These are phyloP conservation scores for Lentinula guzmanii DNA, from an alignment of 768 basidiomycete genomes.

Conservation along the genomic window DNA sequence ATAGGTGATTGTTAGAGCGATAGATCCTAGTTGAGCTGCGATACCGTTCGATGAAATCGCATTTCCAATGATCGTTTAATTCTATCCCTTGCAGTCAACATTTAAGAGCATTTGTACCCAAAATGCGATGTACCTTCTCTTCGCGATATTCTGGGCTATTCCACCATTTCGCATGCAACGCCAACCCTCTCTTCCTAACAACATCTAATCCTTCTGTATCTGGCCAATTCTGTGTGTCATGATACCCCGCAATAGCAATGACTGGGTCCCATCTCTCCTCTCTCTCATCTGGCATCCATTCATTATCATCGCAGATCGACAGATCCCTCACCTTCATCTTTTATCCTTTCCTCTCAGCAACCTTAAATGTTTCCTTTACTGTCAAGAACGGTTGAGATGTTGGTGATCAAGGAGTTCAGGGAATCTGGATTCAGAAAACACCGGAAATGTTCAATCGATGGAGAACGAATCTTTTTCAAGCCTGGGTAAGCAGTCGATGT, in stretches of 20 bases:
- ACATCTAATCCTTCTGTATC: constrained; percentile 33
- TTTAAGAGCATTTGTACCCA: too few relatives aligned
- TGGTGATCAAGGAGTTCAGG: constrained; percentile 19
- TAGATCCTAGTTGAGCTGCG: constrained; percentile 34
- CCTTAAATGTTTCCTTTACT: constrained; percentile 26
- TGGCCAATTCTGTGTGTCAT: constrained; percentile 39
- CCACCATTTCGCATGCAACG: constrained; percentile 37
- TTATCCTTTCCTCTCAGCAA: constrained; percentile 26
- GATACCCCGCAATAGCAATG: too few relatives aligned
- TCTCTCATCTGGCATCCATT: constrained; percentile 13
- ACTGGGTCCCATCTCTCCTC: constrained; percentile 45
- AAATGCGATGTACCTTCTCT: constrained; percentile 15
- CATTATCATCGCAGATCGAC: constrained; percentile 12
- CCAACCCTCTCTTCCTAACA: constrained; percentile 23
- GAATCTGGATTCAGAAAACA: constrained; percentile 31
- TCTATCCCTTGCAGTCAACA: constrained; percentile 18
- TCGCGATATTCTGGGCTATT: constrained; percentile 32
- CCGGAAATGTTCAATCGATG: too few relatives aligned
- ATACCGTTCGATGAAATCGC: constrained; percentile 51
- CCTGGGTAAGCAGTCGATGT: constrained; percentile 39
- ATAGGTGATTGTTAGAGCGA: constrained; percentile 34
- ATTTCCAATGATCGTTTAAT: constrained; percentile 40
- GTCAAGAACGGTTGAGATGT: constrained; percentile 33
- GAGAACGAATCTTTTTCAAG: constrained; percentile 43
- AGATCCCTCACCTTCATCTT: constrained; percentile 31